Percentiles rank a stretch among this genome's conserved stretches.
Evolutionary conservation across 176 grass and related monocot species (phyloP).

Genomic region (Oryza officinalis): DNA sequence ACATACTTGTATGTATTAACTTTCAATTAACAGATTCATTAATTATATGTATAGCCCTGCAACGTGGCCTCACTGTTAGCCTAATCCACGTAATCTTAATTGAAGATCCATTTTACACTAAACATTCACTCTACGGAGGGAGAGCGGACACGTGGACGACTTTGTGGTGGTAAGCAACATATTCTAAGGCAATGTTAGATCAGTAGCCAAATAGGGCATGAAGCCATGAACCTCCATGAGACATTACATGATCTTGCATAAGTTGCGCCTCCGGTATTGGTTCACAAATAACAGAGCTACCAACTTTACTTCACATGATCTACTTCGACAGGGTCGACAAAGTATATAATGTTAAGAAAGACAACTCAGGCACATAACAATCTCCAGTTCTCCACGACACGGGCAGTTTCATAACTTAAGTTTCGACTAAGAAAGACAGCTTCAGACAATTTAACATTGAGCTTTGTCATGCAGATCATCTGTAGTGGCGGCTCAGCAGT

Average conservation of each 20-base stretch:
- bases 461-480: neutral
- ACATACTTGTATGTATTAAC: too few species aligned
- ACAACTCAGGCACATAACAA: neutral
- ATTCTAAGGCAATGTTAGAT: too few species aligned
- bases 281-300: slow-evolving; percentile 12
- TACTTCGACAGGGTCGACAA: neutral
- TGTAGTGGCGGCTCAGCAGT: neutral
- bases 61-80: too few species aligned
- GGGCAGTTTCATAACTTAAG: neutral
- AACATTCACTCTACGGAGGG: too few species aligned
- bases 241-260: neutral
- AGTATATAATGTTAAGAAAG: neutral
- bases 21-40: too few species aligned
- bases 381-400: neutral
- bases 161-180: too few species aligned
- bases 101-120: neutral
- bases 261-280: neutral
- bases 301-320: neutral
- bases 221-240: neutral
- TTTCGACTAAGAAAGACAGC: neutral
- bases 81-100: too few species aligned
- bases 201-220: neutral
- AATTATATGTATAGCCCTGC: too few species aligned
- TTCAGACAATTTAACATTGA: neutral
- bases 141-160: too few species aligned